phyloP scores from a whole-genome alignment of 495 filamentous ascomycete species.

The Hypoxylon trugodes region DNA sequence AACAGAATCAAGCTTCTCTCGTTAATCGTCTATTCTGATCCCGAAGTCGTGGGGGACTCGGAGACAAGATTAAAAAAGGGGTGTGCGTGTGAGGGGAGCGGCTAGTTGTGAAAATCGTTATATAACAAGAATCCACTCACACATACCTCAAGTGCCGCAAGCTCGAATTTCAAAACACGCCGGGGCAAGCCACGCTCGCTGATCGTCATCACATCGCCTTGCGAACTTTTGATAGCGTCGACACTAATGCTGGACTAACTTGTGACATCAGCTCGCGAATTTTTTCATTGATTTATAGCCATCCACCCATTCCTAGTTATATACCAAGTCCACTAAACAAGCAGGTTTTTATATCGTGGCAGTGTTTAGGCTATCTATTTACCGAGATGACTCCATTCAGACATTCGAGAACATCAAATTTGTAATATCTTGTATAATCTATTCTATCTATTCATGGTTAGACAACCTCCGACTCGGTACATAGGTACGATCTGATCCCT shows the following conservation, averaged over 20 bases:
- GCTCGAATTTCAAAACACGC: conserved; percentile 31
- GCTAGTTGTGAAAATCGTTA: conserved; percentile 33
- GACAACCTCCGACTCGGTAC: not conserved
- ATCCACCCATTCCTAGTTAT: no score
- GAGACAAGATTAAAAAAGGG: conserved; percentile 3
- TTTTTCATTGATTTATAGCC: not conserved
- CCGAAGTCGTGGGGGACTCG: no score
- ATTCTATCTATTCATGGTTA: not conserved
- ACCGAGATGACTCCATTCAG: not conserved
- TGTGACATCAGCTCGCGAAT: conserved; percentile 12
- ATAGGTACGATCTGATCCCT: no score
- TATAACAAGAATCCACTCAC: conserved; percentile 34
- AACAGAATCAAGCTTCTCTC: conserved; percentile 33
- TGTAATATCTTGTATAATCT: not conserved
- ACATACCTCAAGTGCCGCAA: conserved; percentile 16
- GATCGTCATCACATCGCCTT: conserved; percentile 34
- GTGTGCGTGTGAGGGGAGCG: not conserved
- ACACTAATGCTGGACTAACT: conserved; percentile 11
- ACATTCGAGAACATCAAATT: not conserved
- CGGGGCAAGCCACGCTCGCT: conserved; percentile 31
- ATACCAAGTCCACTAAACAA: not conserved
- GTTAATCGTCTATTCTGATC: conserved; percentile 10
- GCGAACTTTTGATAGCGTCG: conserved; percentile 15
- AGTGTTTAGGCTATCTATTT: not conserved
- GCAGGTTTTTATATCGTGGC: conserved; percentile 4